Evolutionary conservation across 768 basidiomycete genomes (phyloP).

Genomic region (Myochromella boudieri): DNA sequence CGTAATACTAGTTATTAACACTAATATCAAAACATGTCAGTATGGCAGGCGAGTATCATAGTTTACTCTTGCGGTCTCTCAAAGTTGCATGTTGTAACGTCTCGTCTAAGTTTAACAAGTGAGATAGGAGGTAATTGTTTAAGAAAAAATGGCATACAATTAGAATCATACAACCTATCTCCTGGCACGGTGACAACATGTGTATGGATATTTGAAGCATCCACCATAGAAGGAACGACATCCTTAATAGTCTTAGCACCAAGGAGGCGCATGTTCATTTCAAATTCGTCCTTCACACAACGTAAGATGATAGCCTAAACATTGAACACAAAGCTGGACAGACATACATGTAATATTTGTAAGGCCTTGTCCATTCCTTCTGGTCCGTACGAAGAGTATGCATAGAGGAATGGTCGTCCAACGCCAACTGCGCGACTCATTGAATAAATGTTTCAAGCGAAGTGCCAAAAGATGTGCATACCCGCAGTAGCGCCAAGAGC

Average conservation of each 20-base stretch:
- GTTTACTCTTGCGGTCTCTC: conserved; percentile 15
- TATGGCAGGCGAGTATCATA: conserved; percentile 2
- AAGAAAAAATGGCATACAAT: conserved; percentile 58
- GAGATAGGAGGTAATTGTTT: not conserved
- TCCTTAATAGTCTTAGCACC: conserved; percentile 82
- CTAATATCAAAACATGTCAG: not conserved
- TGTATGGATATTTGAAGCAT: conserved; percentile 64
- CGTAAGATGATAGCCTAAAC: too few species aligned
- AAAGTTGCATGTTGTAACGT: conserved; percentile 34
- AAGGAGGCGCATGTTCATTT: conserved; percentile 95
- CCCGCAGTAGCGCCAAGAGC: conserved; percentile 90
- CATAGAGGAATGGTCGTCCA: conserved; percentile 85
- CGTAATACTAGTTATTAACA: not conserved
- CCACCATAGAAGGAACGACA: conserved; percentile 87
- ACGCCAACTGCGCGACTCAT: conserved; percentile 69
- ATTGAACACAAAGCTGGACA: too few species aligned
- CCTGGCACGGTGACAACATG: conserved; percentile 70
- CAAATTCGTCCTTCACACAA: conserved; percentile 90
- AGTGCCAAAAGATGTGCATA: conserved; percentile 42
- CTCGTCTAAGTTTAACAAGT: conserved; percentile 27
- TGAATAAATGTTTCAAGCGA: conserved; percentile 15
- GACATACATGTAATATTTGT: conserved; percentile 66
- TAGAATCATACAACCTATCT: conserved; percentile 74
- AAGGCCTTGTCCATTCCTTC: conserved; percentile 86
- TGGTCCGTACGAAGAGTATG: conserved; percentile 85